Evolutionary conservation across 176 grass and related monocot genomes (phyloP), one percentile per base, ranked within the genome.

Genomic region (Zizania latifolia): DNA sequence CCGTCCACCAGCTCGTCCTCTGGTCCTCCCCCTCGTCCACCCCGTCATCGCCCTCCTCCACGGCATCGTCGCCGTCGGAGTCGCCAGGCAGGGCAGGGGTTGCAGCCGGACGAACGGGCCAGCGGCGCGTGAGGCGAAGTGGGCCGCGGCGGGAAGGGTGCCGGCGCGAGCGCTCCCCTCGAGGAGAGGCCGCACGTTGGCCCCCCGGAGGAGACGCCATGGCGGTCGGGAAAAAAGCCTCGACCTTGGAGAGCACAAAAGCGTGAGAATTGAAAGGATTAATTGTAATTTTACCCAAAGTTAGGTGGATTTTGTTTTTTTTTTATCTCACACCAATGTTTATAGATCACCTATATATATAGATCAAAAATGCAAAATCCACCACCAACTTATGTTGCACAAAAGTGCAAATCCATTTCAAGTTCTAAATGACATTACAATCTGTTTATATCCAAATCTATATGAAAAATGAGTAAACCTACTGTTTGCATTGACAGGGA

Each of bases 21-120:
- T 76, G 74, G 3, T 82, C 85, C 1, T 73, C 81, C 6, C 68
- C 62, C 0, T 62, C 53, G 12, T 65, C 29, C 0, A 73, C 76
- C 4, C 59, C 88, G 5, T 88, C 89, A 8, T 92, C 85, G 13
- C 54, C 75, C 31, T 81, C 89, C 2, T 84, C 80, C 30, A 28
- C 36, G 0, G 33, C 75, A 28, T 31, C 68, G 37, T 66, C 58
- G 24, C 72, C 82, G 8, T 83, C 85, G 13, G 72, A 64, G 34
- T 82, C 31, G 44, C 39, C 26, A 40, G 45, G 66, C 22, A 21
- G 51, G 45, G 66, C 22, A 21, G 60, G 16, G 68, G 65, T 11
- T 74, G 82, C 6, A 65, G 77, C 13, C 44, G 62, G 58, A 77
- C 70, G 76, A 86, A 89, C 5, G 71, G 76, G 22, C 30, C 65